These are phyloP conservation scores for Lachnellula suecica DNA, from an alignment of 2,329 filamentous ascomycete species.

Conservation along the genomic window DNA sequence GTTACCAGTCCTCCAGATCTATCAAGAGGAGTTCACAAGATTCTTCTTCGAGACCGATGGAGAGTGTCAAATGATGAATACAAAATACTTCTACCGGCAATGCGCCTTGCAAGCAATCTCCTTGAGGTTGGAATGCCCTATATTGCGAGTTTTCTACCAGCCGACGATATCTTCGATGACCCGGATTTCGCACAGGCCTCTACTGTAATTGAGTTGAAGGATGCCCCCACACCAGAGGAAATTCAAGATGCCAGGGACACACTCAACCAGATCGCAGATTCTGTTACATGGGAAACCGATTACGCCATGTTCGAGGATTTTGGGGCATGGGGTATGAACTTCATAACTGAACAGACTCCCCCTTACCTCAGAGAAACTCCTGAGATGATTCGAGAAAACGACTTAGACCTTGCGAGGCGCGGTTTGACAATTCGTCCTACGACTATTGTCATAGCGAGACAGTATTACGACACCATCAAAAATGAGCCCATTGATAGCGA, in stretches of 20 bases:
- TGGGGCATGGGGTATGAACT: slow-evolving; percentile 19
- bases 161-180: slow-evolving; percentile 6
- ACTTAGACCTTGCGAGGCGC: slow-evolving; percentile 4
- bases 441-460: slow-evolving; percentile 21
- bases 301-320: slow-evolving; percentile 14
- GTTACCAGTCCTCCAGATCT: slow-evolving; percentile 5
- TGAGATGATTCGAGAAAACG: slow-evolving; percentile 8
- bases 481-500: slow-evolving; percentile 12
- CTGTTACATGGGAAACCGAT: slow-evolving; percentile 24
- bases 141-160: slow-evolving; percentile 23
- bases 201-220: background rate
- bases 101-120: slow-evolving; percentile 25
- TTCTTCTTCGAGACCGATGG: slow-evolving; percentile 23
- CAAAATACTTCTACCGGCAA: slow-evolving; percentile 20
- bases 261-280: slow-evolving; percentile 18
- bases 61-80: slow-evolving; percentile 19
- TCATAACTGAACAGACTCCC: slow-evolving; percentile 6
- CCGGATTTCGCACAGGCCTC: background rate
- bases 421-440: slow-evolving; percentile 16
- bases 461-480: slow-evolving; percentile 23
- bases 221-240: background rate
- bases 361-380: slow-evolving; percentile 4
- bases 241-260: slow-evolving; percentile 10
- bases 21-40: slow-evolving; percentile 5
- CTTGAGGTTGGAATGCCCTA: slow-evolving; percentile 23